Conservation (phyloP, 257 asterid species). For the Solanum chiquidenum region DNA sequence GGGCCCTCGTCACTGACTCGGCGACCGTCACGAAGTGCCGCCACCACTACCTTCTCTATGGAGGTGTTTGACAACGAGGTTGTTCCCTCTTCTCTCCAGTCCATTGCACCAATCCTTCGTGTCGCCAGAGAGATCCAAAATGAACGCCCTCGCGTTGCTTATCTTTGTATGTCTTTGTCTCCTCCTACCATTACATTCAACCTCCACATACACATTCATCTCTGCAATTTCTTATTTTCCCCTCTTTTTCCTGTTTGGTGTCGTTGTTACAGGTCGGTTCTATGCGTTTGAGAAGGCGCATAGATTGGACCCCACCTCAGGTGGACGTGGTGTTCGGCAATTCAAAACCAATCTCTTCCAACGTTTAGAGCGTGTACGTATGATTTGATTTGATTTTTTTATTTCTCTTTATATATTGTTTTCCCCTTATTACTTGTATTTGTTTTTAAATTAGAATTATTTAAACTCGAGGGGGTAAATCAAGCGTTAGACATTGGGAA, state of each 20-base stretch:
- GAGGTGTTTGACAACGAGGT: slow-evolving; percentile 96
- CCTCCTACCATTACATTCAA: not conserved
- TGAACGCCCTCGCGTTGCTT: slow-evolving; percentile 92
- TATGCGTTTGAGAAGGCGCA: slow-evolving; percentile 98
- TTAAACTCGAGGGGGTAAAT: not conserved
- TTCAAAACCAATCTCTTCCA: slow-evolving; percentile 92
- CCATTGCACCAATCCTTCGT: slow-evolving; percentile 88
- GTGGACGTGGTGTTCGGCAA: slow-evolving; percentile 98
- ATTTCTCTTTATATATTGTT: not conserved
- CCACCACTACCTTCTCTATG: slow-evolving; percentile 75
- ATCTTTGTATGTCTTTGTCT: slow-evolving; percentile 46
- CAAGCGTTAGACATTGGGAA: not conserved
- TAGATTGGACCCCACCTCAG: slow-evolving; percentile 77
- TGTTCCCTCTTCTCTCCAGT: slow-evolving; percentile 88
- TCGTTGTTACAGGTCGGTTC: slow-evolving; percentile 57
- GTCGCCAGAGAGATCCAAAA: slow-evolving; percentile 73
- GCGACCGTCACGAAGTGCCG: slow-evolving; percentile 82
- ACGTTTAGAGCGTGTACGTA: slow-evolving; percentile 71
- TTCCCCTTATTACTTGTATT: not conserved
- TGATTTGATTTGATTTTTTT: not conserved
- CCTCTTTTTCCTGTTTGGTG: not conserved
- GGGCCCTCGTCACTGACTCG: slow-evolving; percentile 43
- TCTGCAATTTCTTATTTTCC: not conserved
- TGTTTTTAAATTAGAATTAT: not conserved
- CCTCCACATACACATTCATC: not conserved